Base-by-base conservation (phyloP, 2,329 filamentous ascomycete genomes). In the Uncinocarpus reesii region DNA sequence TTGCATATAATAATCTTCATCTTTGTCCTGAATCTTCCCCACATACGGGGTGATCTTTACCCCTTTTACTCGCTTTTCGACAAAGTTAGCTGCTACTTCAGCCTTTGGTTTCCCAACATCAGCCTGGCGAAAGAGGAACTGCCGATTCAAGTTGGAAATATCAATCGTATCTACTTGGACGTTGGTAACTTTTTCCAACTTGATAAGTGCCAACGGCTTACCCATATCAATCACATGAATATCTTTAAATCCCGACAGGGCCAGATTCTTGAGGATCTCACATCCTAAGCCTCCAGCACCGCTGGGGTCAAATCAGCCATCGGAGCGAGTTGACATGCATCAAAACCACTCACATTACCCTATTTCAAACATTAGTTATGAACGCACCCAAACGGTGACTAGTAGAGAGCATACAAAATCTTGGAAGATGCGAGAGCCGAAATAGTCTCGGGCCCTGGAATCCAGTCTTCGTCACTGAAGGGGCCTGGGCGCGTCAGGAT, bases 181-280 rank as follows among this genome's bases (percentile, higher is more conserved):
- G 52, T 64, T 49, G 58, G 52, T 38, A 36, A 20, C 18, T 29
- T n/a, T 23, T 6, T 1, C 24, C 20, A 42, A 24, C 40, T 34
- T 44, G 20, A 10, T 20, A 37, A 23, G 23, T 2, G 7, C 24
- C 16, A 23, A 32, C 13, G n/a, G 62, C 74, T 50, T 68, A 84
- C 84, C 86, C 92, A 98, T 98, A 69, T 98, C 92, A 59, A 98
- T 96, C 51, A 98, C 92, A 71, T 98, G 88, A 57, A 98, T 95
- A 60, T 95, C 80, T 66, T 85, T 93, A 72, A 98, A 98, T 23
- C 89, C 88, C 1, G 90, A 95, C 45, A 98, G 76, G 35, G 92
- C 92, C 28, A 98, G 76, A 61, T 98, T 87, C 72, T 98, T 98
- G 45, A 98, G 73, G 37, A 98, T 94, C 65, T 98, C 92, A 60